Evolutionary conservation across 2,329 filamentous ascomycete species (phyloP).

Genomic region (Arachnomyces sp.): DNA sequence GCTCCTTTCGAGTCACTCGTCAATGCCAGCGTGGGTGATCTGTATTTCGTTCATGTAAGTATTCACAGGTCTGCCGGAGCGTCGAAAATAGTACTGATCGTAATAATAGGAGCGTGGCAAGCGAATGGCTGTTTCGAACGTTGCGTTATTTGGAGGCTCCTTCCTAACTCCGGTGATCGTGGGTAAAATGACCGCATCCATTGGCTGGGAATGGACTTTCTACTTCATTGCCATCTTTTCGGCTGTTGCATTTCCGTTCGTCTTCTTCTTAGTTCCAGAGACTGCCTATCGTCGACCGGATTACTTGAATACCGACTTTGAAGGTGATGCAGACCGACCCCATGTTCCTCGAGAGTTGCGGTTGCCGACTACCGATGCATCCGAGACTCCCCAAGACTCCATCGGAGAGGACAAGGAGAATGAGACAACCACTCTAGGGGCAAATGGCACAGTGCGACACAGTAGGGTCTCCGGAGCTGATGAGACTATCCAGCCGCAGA

Average conservation of each 20-base stretch:
- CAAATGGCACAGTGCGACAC: not conserved
- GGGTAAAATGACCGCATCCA: constrained; percentile 68
- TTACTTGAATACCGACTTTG: constrained; percentile 62
- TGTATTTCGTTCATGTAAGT: constrained; percentile 79
- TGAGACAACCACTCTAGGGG: constrained; percentile 5
- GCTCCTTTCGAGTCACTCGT: constrained; percentile 87
- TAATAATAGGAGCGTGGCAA: constrained; percentile 61
- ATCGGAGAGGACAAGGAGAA: constrained; percentile 8
- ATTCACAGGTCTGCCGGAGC: not conserved
- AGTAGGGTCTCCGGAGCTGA: not conserved
- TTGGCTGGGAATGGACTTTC: constrained; percentile 85
- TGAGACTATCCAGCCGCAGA: constrained; percentile 18
- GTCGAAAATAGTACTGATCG: not conserved
- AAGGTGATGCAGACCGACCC: constrained; percentile 25
- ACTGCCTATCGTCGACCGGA: constrained; percentile 66
- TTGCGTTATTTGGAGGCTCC: constrained; percentile 62
- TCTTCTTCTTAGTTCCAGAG: constrained; percentile 77
- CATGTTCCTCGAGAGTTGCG: constrained; percentile 5
- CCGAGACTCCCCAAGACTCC: constrained; percentile 1
- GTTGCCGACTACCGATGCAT: not conserved
- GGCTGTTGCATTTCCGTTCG: constrained; percentile 58
- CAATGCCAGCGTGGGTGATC: constrained; percentile 79
- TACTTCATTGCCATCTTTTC: constrained; percentile 82
- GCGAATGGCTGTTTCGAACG: constrained; percentile 75
- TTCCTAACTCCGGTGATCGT: constrained; percentile 84